These are phyloP conservation scores for Leishmania mexicana DNA, from an alignment of 208 protist genomes.

Conservation along the genomic window DNA sequence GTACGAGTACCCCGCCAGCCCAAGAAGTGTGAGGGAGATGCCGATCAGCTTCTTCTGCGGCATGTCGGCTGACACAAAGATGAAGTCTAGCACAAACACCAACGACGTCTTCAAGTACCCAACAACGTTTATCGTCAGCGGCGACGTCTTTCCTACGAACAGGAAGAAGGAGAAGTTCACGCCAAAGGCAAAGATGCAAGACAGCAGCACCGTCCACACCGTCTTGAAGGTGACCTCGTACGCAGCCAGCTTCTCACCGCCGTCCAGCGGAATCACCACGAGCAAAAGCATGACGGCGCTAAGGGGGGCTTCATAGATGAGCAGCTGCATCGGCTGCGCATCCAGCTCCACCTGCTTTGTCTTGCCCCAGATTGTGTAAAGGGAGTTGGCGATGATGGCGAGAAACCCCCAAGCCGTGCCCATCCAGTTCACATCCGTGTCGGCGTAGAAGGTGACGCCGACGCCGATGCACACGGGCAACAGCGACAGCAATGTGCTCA, in stretches of 20 bases:
- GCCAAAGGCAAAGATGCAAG: constrained; percentile 83
- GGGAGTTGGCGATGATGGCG: constrained; percentile 77
- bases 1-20: constrained; percentile 62
- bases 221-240: constrained; percentile 64
- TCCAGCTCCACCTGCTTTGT: constrained; percentile 87
- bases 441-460: constrained; percentile 66
- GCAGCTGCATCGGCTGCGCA: constrained; percentile 81
- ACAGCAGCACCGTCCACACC: constrained; percentile 69
- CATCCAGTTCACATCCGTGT: constrained; percentile 58
- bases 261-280: constrained; percentile 66
- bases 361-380: constrained; percentile 93
- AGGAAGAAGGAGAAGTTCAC: constrained; percentile 93
- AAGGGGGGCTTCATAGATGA: constrained; percentile 86
- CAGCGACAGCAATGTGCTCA: constrained; percentile 56
- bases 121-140: constrained; percentile 85
- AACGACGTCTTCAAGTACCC: constrained; percentile 85
- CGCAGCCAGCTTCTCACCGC: constrained; percentile 30
- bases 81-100: constrained; percentile 68
- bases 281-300: constrained; percentile 81
- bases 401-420: constrained; percentile 67
- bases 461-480: constrained; percentile 81
- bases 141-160: constrained; percentile 79
- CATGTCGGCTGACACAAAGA: constrained; percentile 48
- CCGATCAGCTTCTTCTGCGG: constrained; percentile 45
- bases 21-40: constrained; percentile 56